A percentile compares a stretch with the other conserved stretches of the same genome.
phyloP scores from a whole-genome alignment of 768 basidiomycete genomes.

The Rhodotorula graminis region DNA sequence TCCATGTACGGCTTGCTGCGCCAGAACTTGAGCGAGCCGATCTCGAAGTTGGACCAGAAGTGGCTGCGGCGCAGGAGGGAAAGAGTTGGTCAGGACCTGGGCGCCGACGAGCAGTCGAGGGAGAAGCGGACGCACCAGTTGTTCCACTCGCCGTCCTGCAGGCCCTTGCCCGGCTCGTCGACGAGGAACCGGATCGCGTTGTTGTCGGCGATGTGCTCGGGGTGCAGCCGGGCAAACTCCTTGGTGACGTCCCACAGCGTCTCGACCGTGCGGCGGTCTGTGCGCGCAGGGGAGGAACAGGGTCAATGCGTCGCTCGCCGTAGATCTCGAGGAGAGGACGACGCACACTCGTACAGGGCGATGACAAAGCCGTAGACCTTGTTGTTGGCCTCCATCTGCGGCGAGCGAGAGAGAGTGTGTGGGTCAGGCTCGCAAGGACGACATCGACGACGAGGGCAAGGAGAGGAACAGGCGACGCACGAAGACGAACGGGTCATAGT shows the following conservation, averaged over 20 bases:
- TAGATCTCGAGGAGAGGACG: not conserved
- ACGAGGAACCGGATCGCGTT: constrained; percentile 71
- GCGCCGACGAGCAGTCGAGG: too few relatives aligned
- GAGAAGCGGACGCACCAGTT: constrained; percentile 46
- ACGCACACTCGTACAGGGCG: constrained; percentile 49
- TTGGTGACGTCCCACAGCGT: constrained; percentile 67
- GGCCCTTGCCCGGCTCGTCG: constrained; percentile 59
- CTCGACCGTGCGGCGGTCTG: constrained; percentile 65
- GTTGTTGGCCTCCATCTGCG: constrained; percentile 71
- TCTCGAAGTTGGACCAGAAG: constrained; percentile 90
- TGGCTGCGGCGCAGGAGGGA: not conserved
- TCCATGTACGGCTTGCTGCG: constrained; percentile 50
- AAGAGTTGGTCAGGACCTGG: not conserved
- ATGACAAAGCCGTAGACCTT: constrained; percentile 86
- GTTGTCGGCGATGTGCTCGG: constrained; percentile 58
- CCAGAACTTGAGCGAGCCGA: constrained; percentile 79
- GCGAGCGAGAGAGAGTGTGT: not conserved
- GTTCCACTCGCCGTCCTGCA: constrained; percentile 57
- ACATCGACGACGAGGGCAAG: not conserved
- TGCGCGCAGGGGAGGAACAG: constrained; percentile 53
- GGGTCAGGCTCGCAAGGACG: not conserved
- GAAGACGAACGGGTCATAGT: constrained; percentile 47
- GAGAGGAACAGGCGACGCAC: not conserved
- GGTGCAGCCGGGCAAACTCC: constrained; percentile 64
- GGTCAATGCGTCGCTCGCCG: constrained; percentile 48